Conservation (phyloP, 768 basidiomycete genomes). For the Cubamyces sp. region DNA sequence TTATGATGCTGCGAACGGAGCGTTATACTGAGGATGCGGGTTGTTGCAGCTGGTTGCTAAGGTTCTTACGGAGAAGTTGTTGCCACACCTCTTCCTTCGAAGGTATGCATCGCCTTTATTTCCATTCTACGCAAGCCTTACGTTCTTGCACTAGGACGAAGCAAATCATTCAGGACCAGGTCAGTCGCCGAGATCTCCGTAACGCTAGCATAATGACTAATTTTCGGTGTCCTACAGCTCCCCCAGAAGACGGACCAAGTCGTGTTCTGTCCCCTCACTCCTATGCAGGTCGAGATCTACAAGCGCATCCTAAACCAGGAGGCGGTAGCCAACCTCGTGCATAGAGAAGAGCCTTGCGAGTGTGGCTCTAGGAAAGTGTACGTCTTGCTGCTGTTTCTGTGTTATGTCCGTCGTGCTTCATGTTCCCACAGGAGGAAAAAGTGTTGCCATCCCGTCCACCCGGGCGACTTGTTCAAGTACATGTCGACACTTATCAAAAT, state of each 20-base stretch:
- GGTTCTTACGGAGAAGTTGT: constrained; percentile 63
- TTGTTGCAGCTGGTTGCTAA: constrained; percentile 56
- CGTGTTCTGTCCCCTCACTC: constrained; percentile 89
- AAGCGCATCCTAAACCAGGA: constrained; percentile 66
- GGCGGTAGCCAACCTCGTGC: constrained; percentile 71
- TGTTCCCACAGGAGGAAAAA: constrained; percentile 52
- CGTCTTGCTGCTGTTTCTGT: background rate
- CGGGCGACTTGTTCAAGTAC: constrained; percentile 68
- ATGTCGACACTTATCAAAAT: constrained; percentile 85
- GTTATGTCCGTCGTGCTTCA: constrained; percentile 34
- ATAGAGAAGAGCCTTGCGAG: constrained; percentile 70
- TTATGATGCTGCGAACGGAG: background rate
- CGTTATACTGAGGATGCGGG: background rate
- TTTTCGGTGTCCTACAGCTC: constrained; percentile 49
- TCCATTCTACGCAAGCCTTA: constrained; percentile 1
- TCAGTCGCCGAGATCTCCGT: constrained; percentile 26
- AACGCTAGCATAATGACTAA: background rate
- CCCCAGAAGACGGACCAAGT: constrained; percentile 90
- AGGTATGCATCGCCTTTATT: constrained; percentile 47
- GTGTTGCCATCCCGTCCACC: constrained; percentile 53
- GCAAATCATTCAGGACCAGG: constrained; percentile 72
- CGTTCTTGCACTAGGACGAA: constrained; percentile 63
- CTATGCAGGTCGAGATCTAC: constrained; percentile 72
- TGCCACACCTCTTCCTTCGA: constrained; percentile 85
- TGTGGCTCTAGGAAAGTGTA: constrained; percentile 69